Evolutionary conservation across 169 alveolate species (phyloP).

Genomic region (Miamiensis avidus): DNA sequence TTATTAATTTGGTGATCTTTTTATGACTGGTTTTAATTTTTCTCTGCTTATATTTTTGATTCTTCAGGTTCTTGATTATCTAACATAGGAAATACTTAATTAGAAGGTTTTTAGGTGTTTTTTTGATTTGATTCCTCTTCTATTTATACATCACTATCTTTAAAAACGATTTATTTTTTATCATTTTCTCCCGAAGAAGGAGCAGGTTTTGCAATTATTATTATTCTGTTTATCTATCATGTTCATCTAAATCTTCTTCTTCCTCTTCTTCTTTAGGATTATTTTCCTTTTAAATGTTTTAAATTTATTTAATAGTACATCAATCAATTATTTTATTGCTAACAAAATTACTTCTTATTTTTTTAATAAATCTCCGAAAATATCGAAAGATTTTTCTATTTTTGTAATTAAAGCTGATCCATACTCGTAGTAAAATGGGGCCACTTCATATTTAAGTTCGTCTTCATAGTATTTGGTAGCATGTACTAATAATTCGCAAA

Average conservation of each 20-base stretch:
- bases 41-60: no score
- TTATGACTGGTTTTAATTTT: no score
- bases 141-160: background rate
- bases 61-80: background rate
- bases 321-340: background rate
- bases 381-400: background rate
- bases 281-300: background rate
- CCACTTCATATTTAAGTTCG: background rate
- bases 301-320: no score
- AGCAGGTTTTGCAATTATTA: background rate
- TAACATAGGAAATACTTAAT: no score
- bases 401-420: background rate
- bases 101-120: no score
- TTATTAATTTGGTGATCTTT: no score
- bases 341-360: background rate
- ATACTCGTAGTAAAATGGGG: background rate
- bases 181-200: background rate
- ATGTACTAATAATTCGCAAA: background rate
- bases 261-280: background rate
- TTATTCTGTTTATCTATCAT: background rate
- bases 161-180: background rate
- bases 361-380: background rate
- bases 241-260: background rate
- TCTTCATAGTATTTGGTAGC: background rate
- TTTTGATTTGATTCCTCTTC: no score